These are phyloP conservation scores for Erucastrum elatum DNA, from an alignment of 345 rosid species.

Conservation along the genomic window DNA sequence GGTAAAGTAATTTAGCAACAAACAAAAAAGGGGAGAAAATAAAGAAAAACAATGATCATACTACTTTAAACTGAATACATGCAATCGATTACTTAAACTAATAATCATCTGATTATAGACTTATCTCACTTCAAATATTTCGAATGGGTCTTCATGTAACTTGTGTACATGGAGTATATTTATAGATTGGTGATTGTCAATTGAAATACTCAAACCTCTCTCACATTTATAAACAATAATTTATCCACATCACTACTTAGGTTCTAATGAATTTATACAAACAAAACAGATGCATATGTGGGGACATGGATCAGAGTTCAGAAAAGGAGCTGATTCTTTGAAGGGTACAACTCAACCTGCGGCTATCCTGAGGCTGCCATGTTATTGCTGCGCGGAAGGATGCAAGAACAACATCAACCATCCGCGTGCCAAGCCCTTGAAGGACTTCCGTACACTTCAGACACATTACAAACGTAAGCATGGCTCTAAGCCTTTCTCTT, in stretches of 20 bases:
- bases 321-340: constrained; percentile 91
- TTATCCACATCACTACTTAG: neutral
- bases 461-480: constrained; percentile 98
- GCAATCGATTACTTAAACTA: constrained; percentile 34
- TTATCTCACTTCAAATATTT: neutral
- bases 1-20: constrained; percentile 32
- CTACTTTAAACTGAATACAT: constrained; percentile 28
- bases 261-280: neutral
- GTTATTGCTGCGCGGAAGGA: constrained; percentile 91
- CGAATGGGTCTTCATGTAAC: neutral
- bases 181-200: neutral
- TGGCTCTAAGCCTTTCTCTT: constrained; percentile 88
- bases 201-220: neutral
- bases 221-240: neutral
- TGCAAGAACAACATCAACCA: constrained; percentile 97
- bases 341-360: constrained; percentile 85
- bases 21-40: neutral
- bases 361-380: constrained; percentile 85
- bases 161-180: neutral
- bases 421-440: constrained; percentile 83
- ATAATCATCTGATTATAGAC: constrained; percentile 13
- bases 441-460: constrained; percentile 94
- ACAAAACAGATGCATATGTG: constrained; percentile 93
- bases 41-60: constrained; percentile 7
- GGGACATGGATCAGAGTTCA: constrained; percentile 98